A percentile compares a stretch with the other conserved stretches of the same genome.
These are phyloP conservation scores for Alternaria arborescens DNA, from an alignment of 2,329 filamentous ascomycete species.

Conservation along the genomic window DNA sequence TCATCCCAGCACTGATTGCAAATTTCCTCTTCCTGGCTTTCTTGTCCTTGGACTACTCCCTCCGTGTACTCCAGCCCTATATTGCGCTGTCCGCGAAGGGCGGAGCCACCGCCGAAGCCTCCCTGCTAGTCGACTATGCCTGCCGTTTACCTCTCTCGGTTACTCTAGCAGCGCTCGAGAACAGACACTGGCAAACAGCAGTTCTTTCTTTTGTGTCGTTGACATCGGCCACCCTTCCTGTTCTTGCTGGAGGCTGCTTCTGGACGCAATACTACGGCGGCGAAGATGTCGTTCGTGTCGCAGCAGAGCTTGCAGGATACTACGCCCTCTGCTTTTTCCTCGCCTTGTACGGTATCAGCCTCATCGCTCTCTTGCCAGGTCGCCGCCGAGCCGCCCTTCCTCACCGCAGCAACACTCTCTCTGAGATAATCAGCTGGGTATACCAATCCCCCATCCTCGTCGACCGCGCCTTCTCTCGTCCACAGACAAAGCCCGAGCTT, in stretches of 20 bases:
- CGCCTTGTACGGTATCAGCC: conserved; percentile 71
- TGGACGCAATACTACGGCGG: conserved; percentile 71
- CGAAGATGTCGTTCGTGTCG: conserved; percentile 58
- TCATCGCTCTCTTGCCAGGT: conserved; percentile 66
- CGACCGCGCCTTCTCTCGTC: conserved; percentile 76
- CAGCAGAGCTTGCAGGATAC: conserved; percentile 76
- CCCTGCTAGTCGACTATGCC: conserved; percentile 75
- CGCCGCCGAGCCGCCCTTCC: conserved; percentile 72
- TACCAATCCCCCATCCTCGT: conserved; percentile 74
- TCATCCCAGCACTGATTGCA: conserved; percentile 74
- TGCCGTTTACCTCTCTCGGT: conserved; percentile 70
- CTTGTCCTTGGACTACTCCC: conserved; percentile 70
- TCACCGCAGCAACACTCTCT: conserved; percentile 75
- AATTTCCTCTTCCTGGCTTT: conserved; percentile 73
- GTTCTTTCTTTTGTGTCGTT: conserved; percentile 67
- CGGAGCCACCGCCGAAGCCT: conserved; percentile 69
- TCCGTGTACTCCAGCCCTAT: conserved; percentile 75
- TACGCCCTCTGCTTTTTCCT: conserved; percentile 77
- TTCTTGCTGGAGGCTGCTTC: conserved; percentile 75
- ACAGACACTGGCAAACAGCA: conserved; percentile 72
- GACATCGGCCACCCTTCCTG: conserved; percentile 69
- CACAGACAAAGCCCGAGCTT: conserved; percentile 73
- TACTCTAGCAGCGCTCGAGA: conserved; percentile 65
- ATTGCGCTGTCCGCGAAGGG: conserved; percentile 66
- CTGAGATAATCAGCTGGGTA: conserved; percentile 80